Conservation (phyloP, 805 yeast genomes). For the Yarrowia keelungensis region DNA sequence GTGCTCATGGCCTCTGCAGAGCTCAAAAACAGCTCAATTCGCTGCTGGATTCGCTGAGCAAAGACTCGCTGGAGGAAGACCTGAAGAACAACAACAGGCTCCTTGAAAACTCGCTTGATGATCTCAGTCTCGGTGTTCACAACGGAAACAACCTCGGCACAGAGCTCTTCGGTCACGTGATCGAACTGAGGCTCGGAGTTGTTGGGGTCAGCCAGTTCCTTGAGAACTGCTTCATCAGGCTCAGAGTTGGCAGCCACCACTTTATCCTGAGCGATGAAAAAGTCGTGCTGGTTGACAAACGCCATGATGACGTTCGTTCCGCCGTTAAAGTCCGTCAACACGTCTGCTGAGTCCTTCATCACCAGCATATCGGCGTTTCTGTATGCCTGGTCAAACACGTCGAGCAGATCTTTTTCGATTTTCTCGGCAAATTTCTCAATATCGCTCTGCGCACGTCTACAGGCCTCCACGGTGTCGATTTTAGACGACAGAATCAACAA, state of each 20-base stretch:
- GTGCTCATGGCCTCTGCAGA: constrained; percentile 66
- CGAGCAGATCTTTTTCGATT: constrained; percentile 75
- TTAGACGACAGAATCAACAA: constrained; percentile 69
- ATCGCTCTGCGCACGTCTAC: constrained; percentile 49
- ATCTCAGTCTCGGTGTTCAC: constrained; percentile 75
- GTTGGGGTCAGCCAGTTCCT: constrained; percentile 64
- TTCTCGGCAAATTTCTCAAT: constrained; percentile 76
- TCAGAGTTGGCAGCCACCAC: constrained; percentile 49
- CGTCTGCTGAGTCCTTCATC: constrained; percentile 75
- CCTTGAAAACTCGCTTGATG: constrained; percentile 72
- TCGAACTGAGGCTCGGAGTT: constrained; percentile 59
- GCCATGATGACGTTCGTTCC: constrained; percentile 82
- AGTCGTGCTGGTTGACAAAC: constrained; percentile 79
- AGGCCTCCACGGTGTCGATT: constrained; percentile 48
- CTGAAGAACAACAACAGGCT: constrained; percentile 70
- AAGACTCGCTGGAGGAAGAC: constrained; percentile 77
- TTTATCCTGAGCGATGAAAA: constrained; percentile 62
- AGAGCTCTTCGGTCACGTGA: constrained; percentile 58
- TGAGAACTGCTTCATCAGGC: constrained; percentile 57
- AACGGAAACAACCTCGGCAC: constrained; percentile 64
- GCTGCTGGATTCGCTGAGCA: constrained; percentile 65
- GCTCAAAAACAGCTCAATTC: constrained; percentile 61
- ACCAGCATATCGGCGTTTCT: constrained; percentile 68
- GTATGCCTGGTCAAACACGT: constrained; percentile 76
- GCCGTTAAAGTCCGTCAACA: constrained; percentile 80